These are phyloP conservation scores for Cyclospora cayetanensis DNA, from an alignment of 169 alveolate genomes.

Conservation along the genomic window DNA sequence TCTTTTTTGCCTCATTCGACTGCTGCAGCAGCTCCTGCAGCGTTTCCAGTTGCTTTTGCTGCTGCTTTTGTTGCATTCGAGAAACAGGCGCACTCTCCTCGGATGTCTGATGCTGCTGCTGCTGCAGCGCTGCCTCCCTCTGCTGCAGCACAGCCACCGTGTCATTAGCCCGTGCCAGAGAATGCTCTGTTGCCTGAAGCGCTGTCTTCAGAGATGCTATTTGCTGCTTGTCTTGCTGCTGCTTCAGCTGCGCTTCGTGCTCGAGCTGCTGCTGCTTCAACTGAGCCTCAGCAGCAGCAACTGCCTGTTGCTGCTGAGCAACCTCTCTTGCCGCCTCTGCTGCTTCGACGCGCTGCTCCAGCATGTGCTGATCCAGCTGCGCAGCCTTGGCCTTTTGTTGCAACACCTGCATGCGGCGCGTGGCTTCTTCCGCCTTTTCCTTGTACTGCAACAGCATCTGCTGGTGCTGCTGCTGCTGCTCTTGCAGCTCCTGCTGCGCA, in stretches of 20 bases:
- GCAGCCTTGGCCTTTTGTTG: constrained; percentile 10
- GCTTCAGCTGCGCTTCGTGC: constrained; percentile 34
- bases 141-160: constrained; percentile 52
- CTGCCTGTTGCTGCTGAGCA: constrained; percentile 51
- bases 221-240: constrained; percentile 65
- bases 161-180: constrained; percentile 14
- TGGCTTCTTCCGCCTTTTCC: neutral
- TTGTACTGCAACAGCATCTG: constrained; percentile 35
- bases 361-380: constrained; percentile 59
- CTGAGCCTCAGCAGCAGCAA: constrained; percentile 49
- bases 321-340: constrained; percentile 29
- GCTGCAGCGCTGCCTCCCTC: constrained; percentile 39
- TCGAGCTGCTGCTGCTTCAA: constrained; percentile 27
- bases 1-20: constrained; percentile 19
- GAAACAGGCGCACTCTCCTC: neutral
- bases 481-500: constrained; percentile 10
- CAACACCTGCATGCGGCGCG: constrained; percentile 24
- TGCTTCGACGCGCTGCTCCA: constrained; percentile 52
- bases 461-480: constrained; percentile 49
- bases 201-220: neutral
- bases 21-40: constrained; percentile 66
- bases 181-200: neutral
- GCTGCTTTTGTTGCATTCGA: constrained; percentile 32
- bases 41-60: constrained; percentile 36
- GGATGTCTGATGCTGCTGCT: constrained; percentile 29